Conservation (phyloP, 345 rosid genomes). For the Brassica napus region Da-Ae NC_063442.1:41244001-41244500, state of each 20-base stretch:
- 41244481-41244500: conserved; percentile 26
- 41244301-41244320: conserved; percentile 35
- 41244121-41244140: conserved; percentile 27
- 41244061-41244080: conserved; percentile 25
- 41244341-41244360: conserved; percentile 21
- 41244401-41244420: conserved; percentile 9
- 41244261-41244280: conserved; percentile 38
- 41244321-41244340: conserved; percentile 27
- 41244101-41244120: conserved; percentile 40
- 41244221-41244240: conserved; percentile 49
- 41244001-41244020: conserved; percentile 40
- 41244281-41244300: conserved; percentile 14
- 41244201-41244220: conserved; percentile 32
- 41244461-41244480: conserved; percentile 1
- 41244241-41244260: conserved; percentile 45
- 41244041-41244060: conserved; percentile 37
- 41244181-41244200: conserved; percentile 56
- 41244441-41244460: conserved; percentile 29
- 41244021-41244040: background rate
- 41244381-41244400: conserved; percentile 31
- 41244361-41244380: conserved; percentile 37
- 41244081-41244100: conserved; percentile 33
- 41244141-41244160: conserved; percentile 46
- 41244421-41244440: conserved; percentile 30
- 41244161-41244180: conserved; percentile 50